Evolutionary conservation across 2,329 filamentous ascomycete genomes (phyloP).

Genomic region (Neonectria coccinea): DNA sequence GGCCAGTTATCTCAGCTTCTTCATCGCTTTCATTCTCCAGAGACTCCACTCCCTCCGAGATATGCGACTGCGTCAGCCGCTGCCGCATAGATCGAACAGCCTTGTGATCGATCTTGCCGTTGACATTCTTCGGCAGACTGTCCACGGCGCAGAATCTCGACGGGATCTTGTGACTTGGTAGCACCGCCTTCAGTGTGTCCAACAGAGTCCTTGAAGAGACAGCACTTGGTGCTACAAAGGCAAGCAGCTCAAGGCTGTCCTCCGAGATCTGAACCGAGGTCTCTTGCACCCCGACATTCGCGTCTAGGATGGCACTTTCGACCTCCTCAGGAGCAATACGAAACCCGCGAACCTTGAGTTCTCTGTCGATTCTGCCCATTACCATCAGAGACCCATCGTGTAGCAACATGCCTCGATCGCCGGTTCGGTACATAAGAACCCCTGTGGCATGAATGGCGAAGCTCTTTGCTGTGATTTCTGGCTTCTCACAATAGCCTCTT

Average conservation of each 20-base stretch:
- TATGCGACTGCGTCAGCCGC: background rate
- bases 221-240: background rate
- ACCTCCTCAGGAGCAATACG: conserved; percentile 7
- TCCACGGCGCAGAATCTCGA: background rate
- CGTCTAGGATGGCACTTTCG: background rate
- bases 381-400: background rate
- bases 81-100: background rate
- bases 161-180: conserved; percentile 6
- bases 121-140: conserved; percentile 1
- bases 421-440: background rate
- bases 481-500: background rate
- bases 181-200: background rate
- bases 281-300: background rate
- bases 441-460: background rate
- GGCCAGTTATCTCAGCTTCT: background rate
- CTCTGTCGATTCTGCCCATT: conserved; percentile 6
- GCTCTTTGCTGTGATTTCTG: background rate
- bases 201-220: background rate
- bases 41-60: background rate
- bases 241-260: background rate
- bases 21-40: background rate
- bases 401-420: background rate
- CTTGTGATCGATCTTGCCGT: conserved; percentile 6
- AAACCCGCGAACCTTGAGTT: conserved; percentile 7
- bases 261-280: background rate